These are phyloP conservation scores for Cladosporium phlei DNA, from an alignment of 2,329 filamentous ascomycete genomes.

Conservation along the genomic window DNA sequence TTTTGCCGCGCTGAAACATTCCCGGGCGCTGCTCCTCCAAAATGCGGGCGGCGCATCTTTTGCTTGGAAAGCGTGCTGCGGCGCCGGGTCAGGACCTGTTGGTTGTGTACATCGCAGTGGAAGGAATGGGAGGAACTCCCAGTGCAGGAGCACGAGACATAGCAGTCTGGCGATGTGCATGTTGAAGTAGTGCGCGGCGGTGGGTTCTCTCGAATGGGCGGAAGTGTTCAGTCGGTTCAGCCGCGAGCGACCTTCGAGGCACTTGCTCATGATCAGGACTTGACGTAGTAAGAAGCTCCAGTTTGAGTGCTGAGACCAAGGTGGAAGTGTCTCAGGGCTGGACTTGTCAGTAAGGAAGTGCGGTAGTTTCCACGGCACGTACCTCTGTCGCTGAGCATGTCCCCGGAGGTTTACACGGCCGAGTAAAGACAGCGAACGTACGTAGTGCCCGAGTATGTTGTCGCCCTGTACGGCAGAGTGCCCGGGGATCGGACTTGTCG, in stretches of 20 bases:
- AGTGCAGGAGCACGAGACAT: neutral
- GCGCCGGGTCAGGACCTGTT: neutral
- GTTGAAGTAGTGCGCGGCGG: neutral
- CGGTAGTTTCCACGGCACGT: too few relatives aligned
- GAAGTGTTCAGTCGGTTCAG: neutral
- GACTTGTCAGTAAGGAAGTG: neutral
- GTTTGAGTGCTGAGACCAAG: neutral
- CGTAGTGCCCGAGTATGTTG: neutral
- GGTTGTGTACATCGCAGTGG: neutral
- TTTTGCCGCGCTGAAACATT: neutral
- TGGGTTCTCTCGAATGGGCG: neutral
- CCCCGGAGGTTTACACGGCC: neutral
- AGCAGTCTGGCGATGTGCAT: neutral
- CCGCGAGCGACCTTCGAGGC: neutral
- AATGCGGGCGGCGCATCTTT: neutral
- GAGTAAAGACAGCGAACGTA: neutral
- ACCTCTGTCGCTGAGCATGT: neutral
- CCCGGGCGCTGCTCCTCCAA: neutral
- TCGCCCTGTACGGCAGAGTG: neutral
- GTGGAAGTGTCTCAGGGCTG: neutral
- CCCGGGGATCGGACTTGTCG: neutral
- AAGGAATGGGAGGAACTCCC: neutral
- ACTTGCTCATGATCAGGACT: neutral
- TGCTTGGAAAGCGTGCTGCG: too few relatives aligned
- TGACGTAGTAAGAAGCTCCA: neutral